A percentile compares a stretch with the other conserved stretches of the same genome.
Evolutionary conservation across 169 alveolate genomes (phyloP).

Genomic region (Babesia bigemina): DNA sequence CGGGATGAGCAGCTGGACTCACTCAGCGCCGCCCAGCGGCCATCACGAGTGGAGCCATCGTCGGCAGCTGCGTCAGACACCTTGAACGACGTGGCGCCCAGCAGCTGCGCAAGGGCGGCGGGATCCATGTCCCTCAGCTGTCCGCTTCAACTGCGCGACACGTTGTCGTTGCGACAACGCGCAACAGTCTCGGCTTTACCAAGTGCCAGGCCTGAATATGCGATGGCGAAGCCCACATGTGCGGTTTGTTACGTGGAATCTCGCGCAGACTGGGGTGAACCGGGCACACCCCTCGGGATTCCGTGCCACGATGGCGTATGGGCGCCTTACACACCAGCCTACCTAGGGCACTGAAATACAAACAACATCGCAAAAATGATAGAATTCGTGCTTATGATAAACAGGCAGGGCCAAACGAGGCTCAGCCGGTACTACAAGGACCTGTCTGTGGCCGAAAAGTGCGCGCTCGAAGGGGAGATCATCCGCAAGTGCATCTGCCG

Average conservation of each 20-base stretch:
- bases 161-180: not conserved
- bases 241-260: no score
- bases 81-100: not conserved
- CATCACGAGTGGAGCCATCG: not conserved
- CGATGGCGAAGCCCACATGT: no score
- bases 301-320: not conserved
- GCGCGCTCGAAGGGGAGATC: constrained; percentile 95
- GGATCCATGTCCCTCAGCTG: constrained; percentile 7
- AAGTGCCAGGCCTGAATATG: no score
- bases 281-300: constrained; percentile 5
- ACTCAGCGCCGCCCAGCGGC: not conserved
- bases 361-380: constrained; percentile 83
- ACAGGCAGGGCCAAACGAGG: constrained; percentile 97
- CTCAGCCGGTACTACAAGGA: constrained; percentile 89
- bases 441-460: constrained; percentile 90
- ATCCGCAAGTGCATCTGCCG: constrained; percentile 96
- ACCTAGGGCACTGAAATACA: not conserved
- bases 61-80: not conserved
- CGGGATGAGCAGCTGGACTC: not conserved
- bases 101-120: constrained; percentile 5
- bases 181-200: no score
- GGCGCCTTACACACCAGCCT: constrained; percentile 11
- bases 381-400: constrained; percentile 94
- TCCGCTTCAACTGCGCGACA: not conserved
- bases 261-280: no score